Base-by-base conservation (phyloP, 2,329 filamentous ascomycete species). In the Exophiala spinifera region DNA sequence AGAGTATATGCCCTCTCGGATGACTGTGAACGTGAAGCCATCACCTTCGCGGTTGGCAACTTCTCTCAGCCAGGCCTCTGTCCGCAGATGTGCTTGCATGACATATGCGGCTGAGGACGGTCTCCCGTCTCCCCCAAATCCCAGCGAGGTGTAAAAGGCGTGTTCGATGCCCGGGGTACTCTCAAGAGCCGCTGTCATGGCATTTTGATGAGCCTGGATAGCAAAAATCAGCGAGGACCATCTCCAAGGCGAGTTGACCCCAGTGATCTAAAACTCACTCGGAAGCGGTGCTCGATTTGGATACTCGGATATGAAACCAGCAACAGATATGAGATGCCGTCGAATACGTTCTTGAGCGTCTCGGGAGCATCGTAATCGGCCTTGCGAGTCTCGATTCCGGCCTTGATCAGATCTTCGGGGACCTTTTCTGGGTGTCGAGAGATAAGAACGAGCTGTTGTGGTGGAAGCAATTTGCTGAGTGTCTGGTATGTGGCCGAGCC, bases 221-320 rank as follows among this genome's bases (percentile, higher is more conserved):
- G 15, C 7, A 20, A 19, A 19, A 14, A 13, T 44, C 42, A 44
- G 42, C 19, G 8, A 44, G 13, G n/a, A 28, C n/a, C 14, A 25
- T 44, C n/a, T 15, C 28, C 20, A 14, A 11, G 10, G 11, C n/a
- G 39, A 19, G 39, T 4, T 8, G 13, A 25, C 23, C 4, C 3
- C 28, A 31, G 8, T 8, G 23, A 31, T 2, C 11, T 11, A 4
- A 21, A 25, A 14, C 42, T 44, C 23, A 25, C 42, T 21, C 23
- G 19, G 45, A 69, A 63, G 1, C 76, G 71, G 58, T 76, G 72
- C 8, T 77, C 68, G 51, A 72, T 72, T 36, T 79, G 76, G 47
- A 76, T 71, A 51, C 74, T 76, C 11, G 77, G 72, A 57, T 78
- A 79, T 0, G 79, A 81, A 34, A 84, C 74, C 36, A 84, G 69